Conservation (phyloP, 495 filamentous ascomycete genomes). For the Hypoxylon fragiforme region DNA sequence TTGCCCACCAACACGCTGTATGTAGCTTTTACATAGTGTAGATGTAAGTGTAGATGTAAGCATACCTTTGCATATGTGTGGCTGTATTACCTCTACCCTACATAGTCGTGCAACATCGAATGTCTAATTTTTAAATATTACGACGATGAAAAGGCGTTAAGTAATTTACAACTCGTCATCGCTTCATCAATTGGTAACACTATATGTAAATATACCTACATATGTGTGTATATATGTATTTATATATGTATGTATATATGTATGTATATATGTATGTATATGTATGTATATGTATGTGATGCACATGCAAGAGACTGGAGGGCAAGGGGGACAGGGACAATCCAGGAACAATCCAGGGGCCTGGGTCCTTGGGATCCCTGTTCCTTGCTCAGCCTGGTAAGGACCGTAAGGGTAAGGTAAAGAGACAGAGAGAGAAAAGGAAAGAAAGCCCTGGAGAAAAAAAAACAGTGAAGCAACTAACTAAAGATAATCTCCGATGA, state of each 20-base stretch:
- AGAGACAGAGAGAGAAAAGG: too few species aligned
- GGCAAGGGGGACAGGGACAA: too few species aligned
- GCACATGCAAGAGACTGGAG: too few species aligned
- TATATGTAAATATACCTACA: not conserved
- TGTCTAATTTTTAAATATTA: not conserved
- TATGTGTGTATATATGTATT: not conserved
- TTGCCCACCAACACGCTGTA: not conserved
- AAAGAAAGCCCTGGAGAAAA: constrained; percentile 12
- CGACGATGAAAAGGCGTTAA: not conserved
- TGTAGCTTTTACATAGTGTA: too few species aligned
- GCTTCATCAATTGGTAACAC: too few species aligned
- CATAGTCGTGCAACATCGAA: too few species aligned
- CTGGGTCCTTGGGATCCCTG: too few species aligned
- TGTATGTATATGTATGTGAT: not conserved
- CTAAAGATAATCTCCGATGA: constrained; percentile 23
- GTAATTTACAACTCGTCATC: constrained; percentile 12
- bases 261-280: not conserved
- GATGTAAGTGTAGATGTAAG: too few species aligned
- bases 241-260: too few species aligned
- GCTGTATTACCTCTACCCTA: too few species aligned
- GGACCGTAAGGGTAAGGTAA: too few species aligned
- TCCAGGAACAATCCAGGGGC: not conserved
- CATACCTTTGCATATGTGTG: too few species aligned
- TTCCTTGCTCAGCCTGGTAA: not conserved
- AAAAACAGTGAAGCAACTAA: not conserved